phyloP scores from a whole-genome alignment of 2,329 filamentous ascomycete genomes.

The Teratosphaeria nubilosa region DNA sequence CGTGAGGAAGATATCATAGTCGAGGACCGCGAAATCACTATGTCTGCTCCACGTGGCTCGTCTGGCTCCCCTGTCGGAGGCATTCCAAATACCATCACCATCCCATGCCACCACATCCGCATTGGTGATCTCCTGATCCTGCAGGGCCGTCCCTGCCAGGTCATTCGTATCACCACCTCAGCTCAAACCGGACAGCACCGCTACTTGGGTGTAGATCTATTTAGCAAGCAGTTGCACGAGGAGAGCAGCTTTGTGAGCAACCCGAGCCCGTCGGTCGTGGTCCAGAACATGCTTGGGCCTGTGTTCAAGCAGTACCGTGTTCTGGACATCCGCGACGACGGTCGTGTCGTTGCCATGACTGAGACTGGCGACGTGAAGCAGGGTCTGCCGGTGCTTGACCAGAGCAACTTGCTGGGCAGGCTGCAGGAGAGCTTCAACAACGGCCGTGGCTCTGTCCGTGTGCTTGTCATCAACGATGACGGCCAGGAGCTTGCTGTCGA shows the following conservation, averaged over 20 bases:
- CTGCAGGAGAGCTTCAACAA: conserved; percentile 77
- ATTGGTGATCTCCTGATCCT: conserved; percentile 98
- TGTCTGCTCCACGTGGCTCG: conserved; percentile 26
- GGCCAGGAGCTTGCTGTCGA: conserved; percentile 93
- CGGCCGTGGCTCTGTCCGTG: conserved; percentile 85
- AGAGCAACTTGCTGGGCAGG: conserved; percentile 77
- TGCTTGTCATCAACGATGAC: conserved; percentile 88
- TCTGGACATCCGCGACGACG: conserved; percentile 85
- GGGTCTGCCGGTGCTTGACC: conserved; percentile 82
- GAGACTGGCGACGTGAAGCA: conserved; percentile 99
- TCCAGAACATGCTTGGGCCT: conserved; percentile 98
- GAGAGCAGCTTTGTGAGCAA: conserved; percentile 97
- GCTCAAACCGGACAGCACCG: conserved; percentile 97
- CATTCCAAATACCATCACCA: conserved; percentile 77
- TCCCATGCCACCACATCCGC: conserved; percentile 99
- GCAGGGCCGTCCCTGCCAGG: conserved; percentile 97
- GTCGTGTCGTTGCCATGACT: conserved; percentile 85
- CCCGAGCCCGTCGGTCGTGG: conserved; percentile 89
- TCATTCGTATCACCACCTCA: conserved; percentile 98
- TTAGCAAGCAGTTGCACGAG: conserved; percentile 99
- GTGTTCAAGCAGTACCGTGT: conserved; percentile 99
- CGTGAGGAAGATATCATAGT: conserved; percentile 37
- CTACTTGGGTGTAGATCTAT: conserved; percentile 98
- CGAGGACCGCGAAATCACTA: conserved; percentile 38
- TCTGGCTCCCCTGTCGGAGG: conserved; percentile 1